These are phyloP conservation scores for Oenanthe sinensis DNA, from an alignment of 129 eudicot genomes.

Conservation along the genomic window DNA sequence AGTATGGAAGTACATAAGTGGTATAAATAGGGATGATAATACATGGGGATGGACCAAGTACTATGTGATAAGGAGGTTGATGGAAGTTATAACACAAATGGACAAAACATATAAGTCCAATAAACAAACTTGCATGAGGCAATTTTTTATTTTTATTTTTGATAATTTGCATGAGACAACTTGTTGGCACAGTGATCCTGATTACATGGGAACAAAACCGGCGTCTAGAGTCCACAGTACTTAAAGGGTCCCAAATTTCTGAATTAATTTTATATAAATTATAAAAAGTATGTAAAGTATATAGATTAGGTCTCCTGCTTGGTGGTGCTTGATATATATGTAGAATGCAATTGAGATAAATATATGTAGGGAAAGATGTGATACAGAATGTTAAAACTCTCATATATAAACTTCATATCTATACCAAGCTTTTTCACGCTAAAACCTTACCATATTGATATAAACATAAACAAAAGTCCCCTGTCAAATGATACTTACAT, in stretches of 20 bases:
- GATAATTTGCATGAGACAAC: neutral
- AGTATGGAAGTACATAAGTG: constrained; percentile 16
- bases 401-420: neutral
- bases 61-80: constrained; percentile 22
- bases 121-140: neutral
- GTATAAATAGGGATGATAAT: constrained; percentile 40
- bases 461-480: neutral
- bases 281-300: too few relatives aligned
- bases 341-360: neutral
- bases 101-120: constrained; percentile 10
- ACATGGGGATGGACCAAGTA: constrained; percentile 17
- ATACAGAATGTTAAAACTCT: neutral
- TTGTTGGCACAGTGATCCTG: neutral
- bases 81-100: constrained; percentile 14
- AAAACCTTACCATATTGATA: neutral
- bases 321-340: neutral
- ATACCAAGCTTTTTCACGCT: neutral
- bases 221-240: too few relatives aligned
- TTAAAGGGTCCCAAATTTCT: too few relatives aligned
- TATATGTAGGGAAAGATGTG: neutral
- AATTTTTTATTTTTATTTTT: too few relatives aligned
- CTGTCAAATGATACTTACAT: neutral
- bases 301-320: too few relatives aligned
- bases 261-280: too few relatives aligned
- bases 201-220: too few relatives aligned